These are phyloP conservation scores for Angomonas ambiguus DNA, from an alignment of 208 protist genomes.

Conservation along the genomic window DNA sequence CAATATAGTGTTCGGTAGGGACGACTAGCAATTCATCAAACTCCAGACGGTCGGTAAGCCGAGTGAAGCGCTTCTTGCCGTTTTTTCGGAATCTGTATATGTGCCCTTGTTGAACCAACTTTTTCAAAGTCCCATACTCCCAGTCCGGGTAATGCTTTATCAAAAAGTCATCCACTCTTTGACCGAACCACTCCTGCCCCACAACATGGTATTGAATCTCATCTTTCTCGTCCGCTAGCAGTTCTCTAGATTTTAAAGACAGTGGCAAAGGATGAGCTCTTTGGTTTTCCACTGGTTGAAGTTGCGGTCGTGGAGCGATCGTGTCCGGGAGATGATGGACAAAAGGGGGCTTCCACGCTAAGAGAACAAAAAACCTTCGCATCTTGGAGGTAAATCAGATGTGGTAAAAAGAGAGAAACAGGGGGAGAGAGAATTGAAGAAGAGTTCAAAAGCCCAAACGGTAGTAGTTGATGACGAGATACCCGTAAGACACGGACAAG, in stretches of 20 bases:
- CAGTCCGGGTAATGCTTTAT: constrained; percentile 82
- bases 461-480: too few species aligned
- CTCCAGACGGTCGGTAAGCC: constrained; percentile 79
- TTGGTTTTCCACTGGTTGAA: constrained; percentile 37
- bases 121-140: constrained; percentile 76
- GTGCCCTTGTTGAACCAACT: constrained; percentile 79
- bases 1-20: constrained; percentile 56
- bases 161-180: constrained; percentile 83
- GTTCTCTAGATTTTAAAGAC: constrained; percentile 66
- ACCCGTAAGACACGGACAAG: too few species aligned
- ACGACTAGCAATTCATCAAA: constrained; percentile 89
- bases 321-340: constrained; percentile 19
- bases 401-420: not conserved
- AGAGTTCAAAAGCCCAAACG: too few species aligned
- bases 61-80: constrained; percentile 82
- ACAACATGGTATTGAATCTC: constrained; percentile 83
- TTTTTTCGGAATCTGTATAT: constrained; percentile 88
- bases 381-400: constrained; percentile 6
- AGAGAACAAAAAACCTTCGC: constrained; percentile 12
- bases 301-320: constrained; percentile 11
- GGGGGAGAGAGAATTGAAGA: too few species aligned
- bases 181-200: constrained; percentile 83
- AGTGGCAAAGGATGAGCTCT: constrained; percentile 55
- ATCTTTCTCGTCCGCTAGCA: constrained; percentile 41
- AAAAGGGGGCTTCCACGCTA: constrained; percentile 25